Evolutionary conservation across 2,329 filamentous ascomycete genomes (phyloP).

Genomic region (Elsinoe australis): DNA sequence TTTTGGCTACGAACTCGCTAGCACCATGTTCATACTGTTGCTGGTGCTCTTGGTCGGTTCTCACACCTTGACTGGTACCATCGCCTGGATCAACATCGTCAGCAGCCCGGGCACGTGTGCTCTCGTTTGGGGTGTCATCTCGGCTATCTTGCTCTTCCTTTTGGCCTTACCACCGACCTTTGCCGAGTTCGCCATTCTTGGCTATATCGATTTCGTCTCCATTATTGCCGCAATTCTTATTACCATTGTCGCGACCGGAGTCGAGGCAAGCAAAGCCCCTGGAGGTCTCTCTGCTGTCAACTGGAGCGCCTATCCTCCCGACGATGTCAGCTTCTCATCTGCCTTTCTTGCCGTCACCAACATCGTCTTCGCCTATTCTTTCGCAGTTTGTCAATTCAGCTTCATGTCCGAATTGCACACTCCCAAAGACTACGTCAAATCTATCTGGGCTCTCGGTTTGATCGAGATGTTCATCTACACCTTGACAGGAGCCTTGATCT

Average conservation of each 20-base stretch:
- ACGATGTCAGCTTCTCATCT: slow-evolving; percentile 39
- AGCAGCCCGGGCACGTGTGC: slow-evolving; percentile 34
- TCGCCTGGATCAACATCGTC: slow-evolving; percentile 39
- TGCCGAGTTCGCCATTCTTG: slow-evolving; percentile 30
- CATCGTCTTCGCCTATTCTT: slow-evolving; percentile 59
- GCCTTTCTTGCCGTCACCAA: slow-evolving; percentile 61
- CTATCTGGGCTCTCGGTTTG: slow-evolving; percentile 51
- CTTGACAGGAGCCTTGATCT: slow-evolving; percentile 59
- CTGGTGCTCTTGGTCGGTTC: slow-evolving; percentile 39
- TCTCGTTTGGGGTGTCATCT: slow-evolving; percentile 37
- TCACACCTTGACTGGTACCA: slow-evolving; percentile 40
- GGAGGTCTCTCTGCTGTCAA: slow-evolving; percentile 29
- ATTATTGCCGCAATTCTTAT: slow-evolving; percentile 31
- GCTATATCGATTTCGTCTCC: slow-evolving; percentile 33
- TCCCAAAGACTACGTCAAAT: slow-evolving; percentile 55
- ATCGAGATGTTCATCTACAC: slow-evolving; percentile 59
- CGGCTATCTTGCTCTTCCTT: slow-evolving; percentile 34
- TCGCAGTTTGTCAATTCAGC: slow-evolving; percentile 55
- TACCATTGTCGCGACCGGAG: slow-evolving; percentile 32
- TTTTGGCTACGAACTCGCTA: slow-evolving; percentile 37
- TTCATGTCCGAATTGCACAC: slow-evolving; percentile 61
- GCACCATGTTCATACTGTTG: slow-evolving; percentile 38
- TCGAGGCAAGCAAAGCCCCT: slow-evolving; percentile 24
- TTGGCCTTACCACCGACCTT: slow-evolving; percentile 33
- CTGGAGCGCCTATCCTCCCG: slow-evolving; percentile 32